Percentiles rank a stretch among this genome's conserved stretches.
These are phyloP conservation scores for Yarrowia divulgata DNA, from an alignment of 805 yeast species.

Conservation along the genomic window DNA sequence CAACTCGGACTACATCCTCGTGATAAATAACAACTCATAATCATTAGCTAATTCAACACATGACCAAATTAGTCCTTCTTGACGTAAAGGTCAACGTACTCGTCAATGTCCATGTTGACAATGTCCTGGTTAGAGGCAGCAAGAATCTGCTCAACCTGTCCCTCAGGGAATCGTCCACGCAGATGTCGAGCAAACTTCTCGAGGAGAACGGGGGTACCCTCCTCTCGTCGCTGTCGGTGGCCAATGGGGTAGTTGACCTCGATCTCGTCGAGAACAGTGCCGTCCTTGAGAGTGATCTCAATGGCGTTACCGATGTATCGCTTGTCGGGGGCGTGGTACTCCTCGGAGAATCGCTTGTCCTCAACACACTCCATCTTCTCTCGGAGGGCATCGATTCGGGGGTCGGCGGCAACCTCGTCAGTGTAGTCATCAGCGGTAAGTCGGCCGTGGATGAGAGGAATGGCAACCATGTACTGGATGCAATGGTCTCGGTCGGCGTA, in stretches of 20 bases:
- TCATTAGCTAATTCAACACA: conserved; percentile 13
- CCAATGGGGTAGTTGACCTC: conserved; percentile 66
- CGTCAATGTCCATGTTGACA: conserved; percentile 56
- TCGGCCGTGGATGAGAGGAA: conserved; percentile 63
- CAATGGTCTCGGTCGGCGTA: conserved; percentile 73
- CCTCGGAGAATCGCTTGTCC: conserved; percentile 57
- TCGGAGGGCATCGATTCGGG: conserved; percentile 61
- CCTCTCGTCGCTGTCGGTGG: conserved; percentile 64
- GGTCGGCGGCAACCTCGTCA: conserved; percentile 59
- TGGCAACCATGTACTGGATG: conserved; percentile 68
- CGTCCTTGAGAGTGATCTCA: conserved; percentile 60
- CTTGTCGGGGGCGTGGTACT: conserved; percentile 64
- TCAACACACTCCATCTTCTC: conserved; percentile 63
- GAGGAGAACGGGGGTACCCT: conserved; percentile 63
- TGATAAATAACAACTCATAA: conserved; percentile 25
- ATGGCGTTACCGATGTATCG: conserved; percentile 66
- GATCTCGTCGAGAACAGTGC: conserved; percentile 60
- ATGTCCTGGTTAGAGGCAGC: conserved; percentile 48
- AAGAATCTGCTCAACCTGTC: conserved; percentile 54
- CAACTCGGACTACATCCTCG: no score
- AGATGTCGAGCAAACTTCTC: conserved; percentile 62
- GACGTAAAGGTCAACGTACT: conserved; percentile 56
- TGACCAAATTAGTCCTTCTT: conserved; percentile 42
- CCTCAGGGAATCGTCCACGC: conserved; percentile 54
- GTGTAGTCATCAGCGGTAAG: conserved; percentile 65